Conservation (phyloP, 2,329 filamentous ascomycete species). For the Venturiaceae sp. region DNA sequence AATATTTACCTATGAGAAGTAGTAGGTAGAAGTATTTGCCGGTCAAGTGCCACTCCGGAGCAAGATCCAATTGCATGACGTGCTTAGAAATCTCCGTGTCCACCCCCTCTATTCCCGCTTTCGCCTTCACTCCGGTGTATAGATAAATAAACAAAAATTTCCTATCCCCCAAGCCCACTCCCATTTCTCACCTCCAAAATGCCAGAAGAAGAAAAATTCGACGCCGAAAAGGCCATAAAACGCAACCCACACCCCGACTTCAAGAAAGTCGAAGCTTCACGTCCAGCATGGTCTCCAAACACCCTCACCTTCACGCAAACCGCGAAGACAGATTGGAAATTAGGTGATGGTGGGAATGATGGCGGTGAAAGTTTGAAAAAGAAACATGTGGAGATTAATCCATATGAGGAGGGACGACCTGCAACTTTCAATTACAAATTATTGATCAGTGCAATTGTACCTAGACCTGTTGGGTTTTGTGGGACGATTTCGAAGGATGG, state of each 20-base stretch:
- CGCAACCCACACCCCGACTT: conserved; percentile 64
- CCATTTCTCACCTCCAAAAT: neutral
- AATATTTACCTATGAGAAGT: too few relatives aligned
- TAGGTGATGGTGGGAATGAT: conserved; percentile 56
- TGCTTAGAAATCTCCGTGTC: neutral
- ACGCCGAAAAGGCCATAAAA: conserved; percentile 38
- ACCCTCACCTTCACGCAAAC: conserved; percentile 53
- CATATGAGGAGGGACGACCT: conserved; percentile 60
- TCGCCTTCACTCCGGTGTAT: neutral
- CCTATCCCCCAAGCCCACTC: too few relatives aligned
- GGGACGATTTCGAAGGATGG: conserved; percentile 54
- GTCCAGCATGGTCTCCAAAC: conserved; percentile 45
- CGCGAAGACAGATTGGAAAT: conserved; percentile 53
- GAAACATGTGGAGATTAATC: conserved; percentile 69
- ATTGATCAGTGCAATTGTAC: conserved; percentile 72
- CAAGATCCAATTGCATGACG: neutral
- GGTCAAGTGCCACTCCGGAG: neutral
- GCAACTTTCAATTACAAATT: conserved; percentile 80
- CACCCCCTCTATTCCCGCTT: neutral
- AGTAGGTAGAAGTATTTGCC: too few relatives aligned
- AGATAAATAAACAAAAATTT: neutral
- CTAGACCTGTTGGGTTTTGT: conserved; percentile 66
- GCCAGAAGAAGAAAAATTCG: conserved; percentile 14
- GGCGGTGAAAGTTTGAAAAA: conserved; percentile 39
- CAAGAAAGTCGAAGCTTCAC: conserved; percentile 57